phyloP scores from a whole-genome alignment of 2,329 filamentous ascomycete genomes.

The Fusarium lyarnte region DNA sequence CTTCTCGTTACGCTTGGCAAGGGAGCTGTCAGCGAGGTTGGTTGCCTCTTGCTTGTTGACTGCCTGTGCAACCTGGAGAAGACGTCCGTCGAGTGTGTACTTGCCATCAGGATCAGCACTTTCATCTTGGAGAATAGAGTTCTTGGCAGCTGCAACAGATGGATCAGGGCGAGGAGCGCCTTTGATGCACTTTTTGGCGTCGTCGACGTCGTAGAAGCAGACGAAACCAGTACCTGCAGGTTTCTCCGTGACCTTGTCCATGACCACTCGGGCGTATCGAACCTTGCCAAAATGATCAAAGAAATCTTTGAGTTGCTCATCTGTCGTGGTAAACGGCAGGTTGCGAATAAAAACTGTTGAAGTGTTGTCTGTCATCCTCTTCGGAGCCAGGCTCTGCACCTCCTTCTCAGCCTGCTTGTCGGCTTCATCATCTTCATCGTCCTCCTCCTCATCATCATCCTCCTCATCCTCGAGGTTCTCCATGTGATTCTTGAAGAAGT shows the following conservation, averaged over 20 bases:
- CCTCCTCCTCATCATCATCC: slow-evolving; percentile 58
- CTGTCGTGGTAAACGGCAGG: slow-evolving; percentile 86
- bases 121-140: slow-evolving; percentile 89
- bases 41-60: slow-evolving; percentile 85
- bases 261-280: slow-evolving; percentile 89
- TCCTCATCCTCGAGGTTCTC: slow-evolving; percentile 68
- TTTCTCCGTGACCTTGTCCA: slow-evolving; percentile 85
- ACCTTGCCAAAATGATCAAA: slow-evolving; percentile 90
- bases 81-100: slow-evolving; percentile 90
- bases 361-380: slow-evolving; percentile 63
- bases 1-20: slow-evolving; percentile 71
- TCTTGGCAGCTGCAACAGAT: slow-evolving; percentile 63
- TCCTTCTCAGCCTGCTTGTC: slow-evolving; percentile 57
- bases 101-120: slow-evolving; percentile 80
- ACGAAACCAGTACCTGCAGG: slow-evolving; percentile 95
- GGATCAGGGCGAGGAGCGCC: slow-evolving; percentile 71
- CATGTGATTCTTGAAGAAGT: slow-evolving; percentile 68
- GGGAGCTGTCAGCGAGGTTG: slow-evolving; percentile 76
- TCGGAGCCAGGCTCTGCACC: slow-evolving; percentile 44
- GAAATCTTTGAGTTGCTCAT: slow-evolving; percentile 83
- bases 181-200: slow-evolving; percentile 80
- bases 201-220: slow-evolving; percentile 82
- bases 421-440: slow-evolving; percentile 55
- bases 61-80: slow-evolving; percentile 84
- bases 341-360: slow-evolving; percentile 93